Base-by-base conservation (phyloP, 257 asterid genomes). In the Rhazya stricta region DNA sequence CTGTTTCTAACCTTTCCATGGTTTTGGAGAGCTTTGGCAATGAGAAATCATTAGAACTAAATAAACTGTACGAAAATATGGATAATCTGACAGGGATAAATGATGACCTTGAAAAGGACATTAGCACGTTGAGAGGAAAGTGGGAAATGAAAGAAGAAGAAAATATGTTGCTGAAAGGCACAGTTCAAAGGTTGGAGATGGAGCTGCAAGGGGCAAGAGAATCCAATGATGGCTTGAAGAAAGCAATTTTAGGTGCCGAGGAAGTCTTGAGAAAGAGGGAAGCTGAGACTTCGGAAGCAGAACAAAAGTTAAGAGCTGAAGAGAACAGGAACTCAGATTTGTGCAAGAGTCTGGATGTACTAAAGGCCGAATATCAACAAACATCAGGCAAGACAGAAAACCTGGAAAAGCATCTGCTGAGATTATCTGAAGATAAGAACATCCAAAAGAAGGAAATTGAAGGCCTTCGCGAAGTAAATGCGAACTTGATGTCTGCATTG, bases 91-190 rank as follows among this genome's bases (percentile, higher is more conserved):
- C 57, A 18, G 89, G 86, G 70, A 78, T 75, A 37, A 89, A 80
- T 76, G 56, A 67, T 68, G 77, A 81, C 48, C 87, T 92, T 32
- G 91, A 80, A 77, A 84, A 74, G 60, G 96, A 91, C 73, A 81
- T 81, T 77, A 62, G 54, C 27, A 61, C 73, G 13, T 86, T 91
- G 84, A 78, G 81, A 69, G 87, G 71, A 76, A 82, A 84, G 80
- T 79, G 92, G 77, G 90, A 87, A 74, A 71, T 84, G 86, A 89
- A 85, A 74, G 85, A 86, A 77, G 83, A 84, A 2, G 94, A 92
- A 78, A 88, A 86, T 81, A 51, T 76, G 41, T 80, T 80, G 68
- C 87, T 92, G 65, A 83, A 82, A 74, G 96, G 85, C 70, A 79
- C 88, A 13, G 90, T 89, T 67, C 79, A 79, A 69, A 82, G 83